A percentile compares a stretch with the other conserved stretches of the same genome.
phyloP scores from a whole-genome alignment of 2,329 filamentous ascomycete genomes.

The Paramyrothecium sp. region DNA sequence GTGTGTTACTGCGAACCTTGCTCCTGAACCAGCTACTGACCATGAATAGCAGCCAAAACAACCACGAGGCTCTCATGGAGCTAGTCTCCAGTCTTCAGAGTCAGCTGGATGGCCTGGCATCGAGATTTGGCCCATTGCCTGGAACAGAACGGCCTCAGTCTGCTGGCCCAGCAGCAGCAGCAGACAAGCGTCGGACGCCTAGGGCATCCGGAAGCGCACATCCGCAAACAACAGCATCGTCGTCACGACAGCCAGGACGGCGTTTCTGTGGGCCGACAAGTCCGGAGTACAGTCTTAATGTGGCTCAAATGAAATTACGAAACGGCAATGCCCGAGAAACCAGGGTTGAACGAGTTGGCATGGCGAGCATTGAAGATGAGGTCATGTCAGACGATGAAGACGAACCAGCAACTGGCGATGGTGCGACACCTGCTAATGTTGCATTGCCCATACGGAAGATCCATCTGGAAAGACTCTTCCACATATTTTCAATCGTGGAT shows the following conservation, averaged over 20 bases:
- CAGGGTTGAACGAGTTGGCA: neutral
- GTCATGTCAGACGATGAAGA: constrained; percentile 3
- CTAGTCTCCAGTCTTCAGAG: constrained; percentile 4
- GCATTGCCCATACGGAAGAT: neutral
- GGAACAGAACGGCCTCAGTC: neutral
- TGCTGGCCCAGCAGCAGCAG: neutral
- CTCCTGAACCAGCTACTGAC: neutral
- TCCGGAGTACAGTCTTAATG: constrained; percentile 22
- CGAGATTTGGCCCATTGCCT: neutral
- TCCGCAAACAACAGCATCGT: neutral
- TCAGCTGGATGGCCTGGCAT: constrained; percentile 6
- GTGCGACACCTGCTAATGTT: neutral
- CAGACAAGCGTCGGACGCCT: neutral
- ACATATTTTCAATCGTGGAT: neutral
- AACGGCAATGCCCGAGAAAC: constrained; percentile 2
- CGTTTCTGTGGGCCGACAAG: constrained; percentile 22
- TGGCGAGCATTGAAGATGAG: constrained; percentile 4
- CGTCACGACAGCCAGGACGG: constrained; percentile 5
- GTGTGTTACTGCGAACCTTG: no score
- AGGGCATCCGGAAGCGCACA: neutral
- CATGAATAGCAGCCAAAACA: constrained; percentile 1
- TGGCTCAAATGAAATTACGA: constrained; percentile 16
- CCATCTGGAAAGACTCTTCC: neutral
- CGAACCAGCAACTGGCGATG: neutral
- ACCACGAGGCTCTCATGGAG: constrained; percentile 4